Base-by-base conservation (phyloP, 441 rosid genomes). In the Pelargonium australe region DNA sequence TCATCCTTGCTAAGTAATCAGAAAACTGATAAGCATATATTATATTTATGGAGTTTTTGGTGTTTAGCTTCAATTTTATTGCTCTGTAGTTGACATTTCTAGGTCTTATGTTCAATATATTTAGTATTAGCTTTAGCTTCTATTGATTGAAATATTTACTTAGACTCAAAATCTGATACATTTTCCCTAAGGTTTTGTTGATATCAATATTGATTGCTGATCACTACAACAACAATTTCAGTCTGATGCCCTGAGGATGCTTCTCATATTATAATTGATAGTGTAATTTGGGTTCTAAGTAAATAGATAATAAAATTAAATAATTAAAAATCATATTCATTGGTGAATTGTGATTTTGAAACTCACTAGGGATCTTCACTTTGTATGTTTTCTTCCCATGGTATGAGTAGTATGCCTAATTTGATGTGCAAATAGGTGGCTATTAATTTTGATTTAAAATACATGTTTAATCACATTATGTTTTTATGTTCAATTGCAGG, bases 401-500 rank as follows among this genome's bases (percentile, higher is more conserved):
- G 0, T 23, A 23, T 23, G 25, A 23, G 25, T 23, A 23, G 25
- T 23, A 23, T 23, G 25, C 25, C 25, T 2, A 23, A 2, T 23
- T 23, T 5, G 11, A 43, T 43, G 11, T 6, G 47, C 11, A 43
- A 5, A 23, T 23, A 23, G 25, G 25, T 23, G 25, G 25, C 25
- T 23, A 23, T 23, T 23, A 23, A 10, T 3, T 43, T 43, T 43
- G 10, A 51, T 51, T 19, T 51, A 13, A 51, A 51, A 51, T 3
- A 7, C 19, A 13, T 17, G 20, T 13, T 51, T 51, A 51, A 51
- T 51, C 58, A 14, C n/a, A 2, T 51, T n/a, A 51, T 64, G 25
- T 23, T 23, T 23, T 49, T 34, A 49, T 55, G 34, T 66, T 63
- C 6, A 65, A 72, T 43, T 72, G 72, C 81, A 88, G 93, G 93